Conservation (phyloP, 805 yeast genomes). For the Komagataella mondaviorum region DNA sequence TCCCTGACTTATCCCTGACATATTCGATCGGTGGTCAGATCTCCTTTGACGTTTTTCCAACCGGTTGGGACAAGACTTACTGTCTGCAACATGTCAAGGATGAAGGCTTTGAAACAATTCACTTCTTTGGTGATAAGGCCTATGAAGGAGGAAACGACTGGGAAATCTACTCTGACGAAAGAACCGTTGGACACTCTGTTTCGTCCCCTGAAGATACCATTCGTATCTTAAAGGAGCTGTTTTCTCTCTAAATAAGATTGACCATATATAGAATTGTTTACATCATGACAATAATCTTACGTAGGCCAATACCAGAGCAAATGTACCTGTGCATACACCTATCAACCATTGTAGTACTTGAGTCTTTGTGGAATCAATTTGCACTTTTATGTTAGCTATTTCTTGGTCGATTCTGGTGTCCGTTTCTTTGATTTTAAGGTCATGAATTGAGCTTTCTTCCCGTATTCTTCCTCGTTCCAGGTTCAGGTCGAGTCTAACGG, state of each 20-base stretch:
- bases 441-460: slow-evolving; percentile 88
- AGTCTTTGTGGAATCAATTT: slow-evolving; percentile 88
- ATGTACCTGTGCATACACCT: slow-evolving; percentile 97
- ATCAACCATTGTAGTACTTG: slow-evolving; percentile 98
- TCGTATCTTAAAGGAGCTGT: slow-evolving; percentile 71
- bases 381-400: slow-evolving; percentile 86
- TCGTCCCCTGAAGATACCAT: slow-evolving; percentile 82
- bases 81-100: slow-evolving; percentile 83
- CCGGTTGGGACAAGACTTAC: slow-evolving; percentile 99
- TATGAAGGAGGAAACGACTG: slow-evolving; percentile 97
- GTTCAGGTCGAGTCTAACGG: slow-evolving; percentile 81
- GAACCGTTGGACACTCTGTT: slow-evolving; percentile 96
- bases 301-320: slow-evolving; percentile 87
- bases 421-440: slow-evolving; percentile 86
- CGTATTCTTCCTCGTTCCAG: slow-evolving; percentile 91
- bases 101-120: slow-evolving; percentile 79
- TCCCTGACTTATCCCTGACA: slow-evolving; percentile 76
- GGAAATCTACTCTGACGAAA: slow-evolving; percentile 83
- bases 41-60: slow-evolving; percentile 98
- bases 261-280: background rate
- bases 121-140: slow-evolving; percentile 98
- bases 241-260: slow-evolving; percentile 28
- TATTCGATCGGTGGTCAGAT: slow-evolving; percentile 99
- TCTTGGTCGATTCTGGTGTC: slow-evolving; percentile 94
- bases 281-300: slow-evolving; percentile 58